Evolutionary conservation across 2,329 filamentous ascomycete species (phyloP).

Genomic region (Neoscytalidium dimidiatum): DNA sequence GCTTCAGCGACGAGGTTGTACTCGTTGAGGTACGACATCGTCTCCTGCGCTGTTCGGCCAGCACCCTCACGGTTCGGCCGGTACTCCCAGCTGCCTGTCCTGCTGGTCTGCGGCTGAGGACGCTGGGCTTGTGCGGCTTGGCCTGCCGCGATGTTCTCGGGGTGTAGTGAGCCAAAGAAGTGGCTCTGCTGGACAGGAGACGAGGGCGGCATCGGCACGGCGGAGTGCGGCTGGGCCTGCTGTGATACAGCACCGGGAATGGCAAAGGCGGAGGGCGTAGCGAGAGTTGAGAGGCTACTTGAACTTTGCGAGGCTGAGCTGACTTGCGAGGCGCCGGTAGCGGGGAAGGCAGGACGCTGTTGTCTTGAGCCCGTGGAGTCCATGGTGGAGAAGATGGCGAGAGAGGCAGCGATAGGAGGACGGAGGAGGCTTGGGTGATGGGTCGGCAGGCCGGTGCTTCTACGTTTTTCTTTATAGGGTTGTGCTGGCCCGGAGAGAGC

Average conservation of each 20-base stretch:
- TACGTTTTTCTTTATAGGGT: constrained; percentile 13
- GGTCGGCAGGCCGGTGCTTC: not conserved
- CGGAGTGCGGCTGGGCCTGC: not conserved
- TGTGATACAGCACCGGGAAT: constrained; percentile 21
- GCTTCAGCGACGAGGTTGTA: constrained; percentile 89
- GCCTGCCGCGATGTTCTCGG: constrained; percentile 20
- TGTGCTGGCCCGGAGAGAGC: not conserved
- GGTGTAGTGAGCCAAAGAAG: constrained; percentile 33
- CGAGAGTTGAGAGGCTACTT: constrained; percentile 44
- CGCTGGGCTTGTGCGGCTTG: constrained; percentile 32
- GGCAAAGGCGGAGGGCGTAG: constrained; percentile 24
- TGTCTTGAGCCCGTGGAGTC: constrained; percentile 17
- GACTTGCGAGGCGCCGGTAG: constrained; percentile 14
- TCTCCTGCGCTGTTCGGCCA: constrained; percentile 45
- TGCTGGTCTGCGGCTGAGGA: constrained; percentile 17
- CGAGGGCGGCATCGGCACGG: constrained; percentile 31
- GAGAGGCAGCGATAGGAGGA: not conserved
- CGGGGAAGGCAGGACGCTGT: constrained; percentile 19
- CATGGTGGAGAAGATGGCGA: not conserved
- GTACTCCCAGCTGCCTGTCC: constrained; percentile 32
- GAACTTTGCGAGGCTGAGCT: constrained; percentile 43
- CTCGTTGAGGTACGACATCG: constrained; percentile 70
- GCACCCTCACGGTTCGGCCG: constrained; percentile 36
- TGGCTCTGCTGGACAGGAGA: constrained; percentile 35
- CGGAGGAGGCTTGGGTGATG: not conserved